Evolutionary conservation across 306 rosid genomes (phyloP), one percentile per base, ranked within the genome.

Genomic region (Quercus cerris): DNA sequence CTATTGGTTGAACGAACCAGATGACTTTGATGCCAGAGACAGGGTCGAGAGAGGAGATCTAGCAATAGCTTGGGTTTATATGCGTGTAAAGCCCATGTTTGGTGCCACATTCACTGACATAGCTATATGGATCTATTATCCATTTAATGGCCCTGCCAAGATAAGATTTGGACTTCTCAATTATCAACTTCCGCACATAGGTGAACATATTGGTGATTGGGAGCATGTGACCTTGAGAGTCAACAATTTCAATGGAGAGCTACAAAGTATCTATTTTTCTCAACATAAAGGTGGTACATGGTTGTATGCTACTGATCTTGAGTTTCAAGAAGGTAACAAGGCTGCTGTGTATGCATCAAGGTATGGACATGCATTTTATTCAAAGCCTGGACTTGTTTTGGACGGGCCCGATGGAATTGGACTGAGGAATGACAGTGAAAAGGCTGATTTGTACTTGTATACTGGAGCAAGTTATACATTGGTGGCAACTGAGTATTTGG

Each of bases 171-270:
- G 3, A 38, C 46, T 7, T 0, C 10, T 84, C 44, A 83, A 84
- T 20, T 54, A 92, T 70, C 35, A 92, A 7, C 18, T 91, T 35
- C 85, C 88, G 64, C 80, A 61, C 3, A 89, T 89, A 49, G 96
- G 97, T 6, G 87, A 94, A 66, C 98, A 94, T 22, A 81, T 89
- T 0, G 95, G 97, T 1, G 94, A 94, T 33, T 90, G 96, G 96
- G 97, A 94, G 71, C 96, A 94, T 76, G 74, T 92, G 64, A 94
- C 98, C 0, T 78, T 92, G 66, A 81, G 96, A 23, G 59, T 92
- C 19, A 92, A 97, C 82, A 94, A 92, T 22, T 92, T 94, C 81
- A 86, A 58, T 31, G 98, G 93, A 19, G 90, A 81, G 59, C 64
- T 94, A 4, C 38, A 80, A 77, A 88, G 44, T 35, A 87, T 88